A percentile compares a stretch with the other conserved stretches of the same genome.
Evolutionary conservation across 139 green algal species (phyloP).

Genomic region (Nannochloris sp.): DNA sequence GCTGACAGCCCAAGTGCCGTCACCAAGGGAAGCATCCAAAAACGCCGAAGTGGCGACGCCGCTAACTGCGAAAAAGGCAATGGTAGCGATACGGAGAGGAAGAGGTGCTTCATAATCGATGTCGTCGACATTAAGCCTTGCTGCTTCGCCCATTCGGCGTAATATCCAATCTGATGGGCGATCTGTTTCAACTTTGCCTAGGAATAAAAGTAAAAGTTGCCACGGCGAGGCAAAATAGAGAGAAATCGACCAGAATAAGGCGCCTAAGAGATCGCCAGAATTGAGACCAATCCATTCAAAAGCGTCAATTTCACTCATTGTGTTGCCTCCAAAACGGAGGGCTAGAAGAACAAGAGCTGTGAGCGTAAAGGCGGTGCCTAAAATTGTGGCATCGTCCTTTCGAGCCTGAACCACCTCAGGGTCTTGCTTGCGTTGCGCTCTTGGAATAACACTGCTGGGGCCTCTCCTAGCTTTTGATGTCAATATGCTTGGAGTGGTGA

Average conservation of each 20-base stretch:
- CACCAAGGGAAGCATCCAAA: constrained; percentile 25
- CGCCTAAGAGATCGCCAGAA: constrained; percentile 36
- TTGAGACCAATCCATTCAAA: not conserved
- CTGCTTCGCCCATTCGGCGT: constrained; percentile 7
- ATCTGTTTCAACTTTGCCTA: constrained; percentile 63
- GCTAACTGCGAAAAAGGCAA: constrained; percentile 13
- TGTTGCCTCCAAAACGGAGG: not conserved
- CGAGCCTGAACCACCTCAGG: too few relatives aligned
- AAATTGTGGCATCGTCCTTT: too few relatives aligned
- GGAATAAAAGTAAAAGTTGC: constrained; percentile 67
- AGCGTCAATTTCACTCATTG: not conserved
- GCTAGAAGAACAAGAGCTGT: constrained; percentile 8
- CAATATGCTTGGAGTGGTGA: too few relatives aligned
- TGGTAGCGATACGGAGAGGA: constrained; percentile 12
- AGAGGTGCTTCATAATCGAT: constrained; percentile 37
- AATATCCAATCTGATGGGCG: constrained; percentile 63
- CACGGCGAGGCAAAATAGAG: constrained; percentile 52
- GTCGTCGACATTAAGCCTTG: constrained; percentile 21
- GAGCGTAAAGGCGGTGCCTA: too few relatives aligned
- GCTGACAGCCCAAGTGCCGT: constrained; percentile 42
- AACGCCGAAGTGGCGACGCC: constrained; percentile 23
- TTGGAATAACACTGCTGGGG: too few relatives aligned
- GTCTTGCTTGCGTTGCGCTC: too few relatives aligned
- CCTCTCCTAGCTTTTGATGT: too few relatives aligned
- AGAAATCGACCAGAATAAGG: constrained; percentile 39